These are phyloP conservation scores for Arctium lappa DNA, from an alignment of 129 eudicot species.

Conservation along the genomic window DNA sequence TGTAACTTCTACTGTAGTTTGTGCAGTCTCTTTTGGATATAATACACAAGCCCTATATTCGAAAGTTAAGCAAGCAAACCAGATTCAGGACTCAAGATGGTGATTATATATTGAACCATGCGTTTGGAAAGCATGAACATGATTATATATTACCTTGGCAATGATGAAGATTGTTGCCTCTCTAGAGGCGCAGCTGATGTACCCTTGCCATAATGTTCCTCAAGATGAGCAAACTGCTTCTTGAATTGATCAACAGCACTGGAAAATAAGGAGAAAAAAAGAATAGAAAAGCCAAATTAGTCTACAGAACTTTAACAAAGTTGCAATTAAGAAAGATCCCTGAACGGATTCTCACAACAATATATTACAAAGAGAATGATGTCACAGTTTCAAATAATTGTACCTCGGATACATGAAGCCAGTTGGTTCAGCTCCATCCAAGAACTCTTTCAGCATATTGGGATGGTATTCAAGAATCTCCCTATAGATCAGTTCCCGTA, in stretches of 20 bases:
- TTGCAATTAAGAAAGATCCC: not conserved
- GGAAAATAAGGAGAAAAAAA: not conserved
- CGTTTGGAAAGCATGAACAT: not conserved
- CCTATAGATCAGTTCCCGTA: slow-evolving; percentile 76
- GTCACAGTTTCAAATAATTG: not conserved
- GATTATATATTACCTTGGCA: slow-evolving; percentile 62
- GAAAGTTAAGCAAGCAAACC: slow-evolving; percentile 6
- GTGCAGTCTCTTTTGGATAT: slow-evolving; percentile 69
- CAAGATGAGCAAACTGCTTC: slow-evolving; percentile 97
- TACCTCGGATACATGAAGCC: slow-evolving; percentile 98
- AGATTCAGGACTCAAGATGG: not conserved
- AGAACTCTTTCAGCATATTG: slow-evolving; percentile 78
- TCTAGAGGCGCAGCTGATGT: slow-evolving; percentile 72
- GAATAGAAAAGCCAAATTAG: not conserved
- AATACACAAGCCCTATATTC: slow-evolving; percentile 74
- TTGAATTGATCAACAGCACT: slow-evolving; percentile 99
- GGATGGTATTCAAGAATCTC: slow-evolving; percentile 99
- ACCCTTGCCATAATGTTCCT: slow-evolving; percentile 94
- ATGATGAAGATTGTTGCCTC: slow-evolving; percentile 85
- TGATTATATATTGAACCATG: not conserved
- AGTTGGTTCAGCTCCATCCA: slow-evolving; percentile 92
- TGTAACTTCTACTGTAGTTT: slow-evolving; percentile 54
- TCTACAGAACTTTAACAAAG: not conserved
- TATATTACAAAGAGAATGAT: not conserved
- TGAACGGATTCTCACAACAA: not conserved